Evolutionary conservation across 2,329 filamentous ascomycete species (phyloP), one percentile per base, ranked within the genome.

Genomic region (Sporothrix mexicana): DNA sequence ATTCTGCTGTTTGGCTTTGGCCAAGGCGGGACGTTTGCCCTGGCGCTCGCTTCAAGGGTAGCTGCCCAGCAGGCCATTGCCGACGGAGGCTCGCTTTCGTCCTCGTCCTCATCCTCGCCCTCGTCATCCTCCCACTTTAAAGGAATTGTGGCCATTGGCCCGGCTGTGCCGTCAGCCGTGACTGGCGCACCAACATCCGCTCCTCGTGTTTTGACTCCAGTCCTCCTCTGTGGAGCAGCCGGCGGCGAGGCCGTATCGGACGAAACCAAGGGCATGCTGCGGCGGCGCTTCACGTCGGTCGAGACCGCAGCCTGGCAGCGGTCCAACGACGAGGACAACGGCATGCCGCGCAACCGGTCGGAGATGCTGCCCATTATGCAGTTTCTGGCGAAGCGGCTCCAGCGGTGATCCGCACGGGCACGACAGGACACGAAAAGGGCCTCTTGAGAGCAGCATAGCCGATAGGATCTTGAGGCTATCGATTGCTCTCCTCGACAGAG

Each of bases 301-400:
- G 86, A 89, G 80, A 85, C 91, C 75, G 90, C 90, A 72, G 88
- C 88, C 78, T 96, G 93, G 89, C 88, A 86, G 78, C 73, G 91
- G 78, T 81, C 80, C 2, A 20, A 66, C 61, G 71, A 70, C 64
- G 73, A 73, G 45, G 92, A 91, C 6, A 93, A 97, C 80, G 87
- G 87, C 0, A 97, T 98, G 95, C 94, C 94, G n/a, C 84, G 85
- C 62, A 91, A 87, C 79, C 86, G 92, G 70, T 94, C 97, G 12
- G 95, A 98, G 85, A 95, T 97, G 87, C 79, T 95, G 78, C 94
- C 95, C 0, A 87, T 98, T 74, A 98, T 98, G 94, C 89, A 92
- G 78, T 98, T 91, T 77, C 87, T 94, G 77, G 91, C 91, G 0
- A 87, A 91, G 69, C 86, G 91, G 77, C 80, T 96, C 77, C 57